A percentile compares a stretch with the other conserved stretches of the same genome.
These are phyloP conservation scores for Candida ponderosae DNA, from an alignment of 805 yeast genomes.

Conservation along the genomic window DNA sequence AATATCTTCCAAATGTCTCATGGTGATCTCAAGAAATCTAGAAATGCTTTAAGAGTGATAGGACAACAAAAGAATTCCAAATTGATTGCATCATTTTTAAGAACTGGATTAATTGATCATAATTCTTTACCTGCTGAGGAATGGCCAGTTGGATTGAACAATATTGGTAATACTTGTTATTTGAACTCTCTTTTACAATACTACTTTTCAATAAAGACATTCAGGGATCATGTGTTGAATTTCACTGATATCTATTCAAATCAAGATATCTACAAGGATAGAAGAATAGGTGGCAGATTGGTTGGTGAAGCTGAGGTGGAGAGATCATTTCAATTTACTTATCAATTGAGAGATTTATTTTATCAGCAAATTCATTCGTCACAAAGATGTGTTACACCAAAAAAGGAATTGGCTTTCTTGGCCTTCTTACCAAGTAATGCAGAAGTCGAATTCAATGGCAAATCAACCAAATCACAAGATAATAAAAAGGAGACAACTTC, in stretches of 20 bases:
- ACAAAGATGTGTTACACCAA: conserved; percentile 67
- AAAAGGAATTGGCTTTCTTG: conserved; percentile 76
- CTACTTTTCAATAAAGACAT: conserved; percentile 78
- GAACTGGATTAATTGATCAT: conserved; percentile 56
- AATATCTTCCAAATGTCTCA: conserved; percentile 41
- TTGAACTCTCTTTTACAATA: conserved; percentile 86
- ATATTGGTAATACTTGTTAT: conserved; percentile 94
- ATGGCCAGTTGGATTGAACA: conserved; percentile 89
- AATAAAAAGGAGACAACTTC: not conserved
- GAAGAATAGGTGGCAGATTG: conserved; percentile 83
- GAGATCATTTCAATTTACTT: conserved; percentile 76
- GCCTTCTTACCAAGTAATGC: conserved; percentile 72
- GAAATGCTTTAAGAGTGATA: conserved; percentile 49
- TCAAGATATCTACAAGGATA: conserved; percentile 26
- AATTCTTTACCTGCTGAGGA: conserved; percentile 50
- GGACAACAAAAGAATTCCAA: conserved; percentile 49
- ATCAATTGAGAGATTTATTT: conserved; percentile 64
- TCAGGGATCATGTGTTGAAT: conserved; percentile 55
- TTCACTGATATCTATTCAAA: conserved; percentile 36
- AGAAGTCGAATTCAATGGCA: conserved; percentile 48
- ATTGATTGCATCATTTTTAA: conserved; percentile 46
- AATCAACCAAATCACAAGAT: conserved; percentile 11
- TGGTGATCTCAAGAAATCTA: conserved; percentile 45
- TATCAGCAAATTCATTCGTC: conserved; percentile 57
- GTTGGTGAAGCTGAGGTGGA: conserved; percentile 74